A percentile compares a stretch with the other conserved stretches of the same genome.
These are phyloP conservation scores for Calonectria pauciramosa DNA, from an alignment of 2,329 filamentous ascomycete genomes.

Conservation along the genomic window DNA sequence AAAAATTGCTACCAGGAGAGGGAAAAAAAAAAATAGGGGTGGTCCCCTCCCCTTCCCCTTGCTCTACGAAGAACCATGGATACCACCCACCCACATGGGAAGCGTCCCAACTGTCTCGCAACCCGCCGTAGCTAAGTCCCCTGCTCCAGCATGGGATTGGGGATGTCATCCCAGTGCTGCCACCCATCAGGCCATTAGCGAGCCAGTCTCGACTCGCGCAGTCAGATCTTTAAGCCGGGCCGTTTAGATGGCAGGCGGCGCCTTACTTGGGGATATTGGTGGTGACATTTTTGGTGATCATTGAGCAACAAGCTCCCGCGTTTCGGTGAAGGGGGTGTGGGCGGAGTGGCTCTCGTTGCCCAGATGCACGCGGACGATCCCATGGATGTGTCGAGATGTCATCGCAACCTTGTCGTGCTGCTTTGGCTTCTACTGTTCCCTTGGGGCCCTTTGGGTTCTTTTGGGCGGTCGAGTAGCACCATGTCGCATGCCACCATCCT, in stretches of 20 bases:
- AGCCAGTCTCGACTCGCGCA: slow-evolving; percentile 29
- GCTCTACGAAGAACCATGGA: slow-evolving; percentile 17
- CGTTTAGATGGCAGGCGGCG: slow-evolving; percentile 22
- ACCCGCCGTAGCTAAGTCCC: slow-evolving; percentile 5
- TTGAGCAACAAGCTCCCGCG: slow-evolving; percentile 6
- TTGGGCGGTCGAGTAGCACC: neutral
- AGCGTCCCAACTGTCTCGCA: slow-evolving; percentile 9
- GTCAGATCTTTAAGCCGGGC: slow-evolving; percentile 26
- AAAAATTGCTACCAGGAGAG: neutral
- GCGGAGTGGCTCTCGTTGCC: neutral
- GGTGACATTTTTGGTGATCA: slow-evolving; percentile 3
- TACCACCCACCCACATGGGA: slow-evolving; percentile 23
- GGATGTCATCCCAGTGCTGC: slow-evolving; percentile 27
- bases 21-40: slow-evolving; percentile 6
- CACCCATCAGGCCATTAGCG: slow-evolving; percentile 31
- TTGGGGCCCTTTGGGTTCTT: neutral
- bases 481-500: slow-evolving; percentile 18
- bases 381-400: slow-evolving; percentile 26
- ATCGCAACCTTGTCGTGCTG: slow-evolving; percentile 16
- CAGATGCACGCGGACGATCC: slow-evolving; percentile 28
- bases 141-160: slow-evolving; percentile 16
- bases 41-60: slow-evolving; percentile 4
- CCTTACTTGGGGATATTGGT: slow-evolving; percentile 8
- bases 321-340: slow-evolving; percentile 7
- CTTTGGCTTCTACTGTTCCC: slow-evolving; percentile 17